A percentile compares a stretch with the other conserved stretches of the same genome.
Conservation (phyloP, 1,139 yeast species). For the Yamadazyma mexicana region DNA sequence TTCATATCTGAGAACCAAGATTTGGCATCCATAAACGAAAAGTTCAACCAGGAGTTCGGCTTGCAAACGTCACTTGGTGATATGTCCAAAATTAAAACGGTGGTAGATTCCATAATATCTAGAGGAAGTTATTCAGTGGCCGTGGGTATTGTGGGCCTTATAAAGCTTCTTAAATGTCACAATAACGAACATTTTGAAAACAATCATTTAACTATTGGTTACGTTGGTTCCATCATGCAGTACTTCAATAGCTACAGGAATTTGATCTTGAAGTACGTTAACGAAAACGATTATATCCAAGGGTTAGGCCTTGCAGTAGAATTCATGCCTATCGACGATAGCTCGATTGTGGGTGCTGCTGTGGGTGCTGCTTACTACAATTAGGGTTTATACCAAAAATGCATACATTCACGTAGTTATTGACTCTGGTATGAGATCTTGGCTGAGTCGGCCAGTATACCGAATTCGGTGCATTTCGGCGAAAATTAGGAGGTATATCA, state of each 20-base stretch:
- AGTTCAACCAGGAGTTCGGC: conserved; percentile 23
- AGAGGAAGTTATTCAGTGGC: conserved; percentile 47
- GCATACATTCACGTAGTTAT: neutral
- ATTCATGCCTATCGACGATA: conserved; percentile 39
- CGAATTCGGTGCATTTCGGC: too few relatives aligned
- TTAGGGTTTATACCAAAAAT: neutral
- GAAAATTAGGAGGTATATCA: too few relatives aligned
- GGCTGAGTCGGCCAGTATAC: too few relatives aligned
- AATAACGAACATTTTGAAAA: conserved; percentile 22
- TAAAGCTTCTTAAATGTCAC: conserved; percentile 35
- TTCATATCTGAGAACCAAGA: conserved; percentile 32
- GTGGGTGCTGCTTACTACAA: conserved; percentile 45
- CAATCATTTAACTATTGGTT: conserved; percentile 36
- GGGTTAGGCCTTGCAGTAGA: conserved; percentile 32
- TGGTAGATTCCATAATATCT: conserved; percentile 30
- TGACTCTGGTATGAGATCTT: too few relatives aligned
- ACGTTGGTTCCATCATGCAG: conserved; percentile 44
- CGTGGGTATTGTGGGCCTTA: conserved; percentile 33
- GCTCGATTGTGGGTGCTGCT: conserved; percentile 50
- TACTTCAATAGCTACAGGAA: conserved; percentile 37
- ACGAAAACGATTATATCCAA: conserved; percentile 28
- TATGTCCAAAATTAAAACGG: conserved; percentile 24
- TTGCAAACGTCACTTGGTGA: conserved; percentile 27
- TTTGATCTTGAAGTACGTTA: conserved; percentile 29
- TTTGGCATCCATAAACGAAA: conserved; percentile 19